Base-by-base conservation (phyloP, 2,329 filamentous ascomycete genomes). In the Huntiella omanensis region DNA sequence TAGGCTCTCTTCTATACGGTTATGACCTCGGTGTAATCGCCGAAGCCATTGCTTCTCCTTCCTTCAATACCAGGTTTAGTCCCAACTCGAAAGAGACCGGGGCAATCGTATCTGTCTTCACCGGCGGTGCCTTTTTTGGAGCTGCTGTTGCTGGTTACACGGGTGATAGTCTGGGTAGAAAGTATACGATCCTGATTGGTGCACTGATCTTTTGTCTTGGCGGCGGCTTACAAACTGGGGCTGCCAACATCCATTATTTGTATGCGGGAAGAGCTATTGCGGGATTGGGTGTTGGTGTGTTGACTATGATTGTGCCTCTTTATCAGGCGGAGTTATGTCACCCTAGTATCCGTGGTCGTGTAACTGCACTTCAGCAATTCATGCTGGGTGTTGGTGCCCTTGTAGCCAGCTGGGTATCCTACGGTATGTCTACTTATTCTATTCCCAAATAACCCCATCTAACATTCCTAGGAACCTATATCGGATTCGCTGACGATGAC, bases 241-340 rank as follows among this genome's bases (percentile, higher is more conserved):
- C 82, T 0, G 57, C 62, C 39, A 61, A 56, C 8, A 60, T 72
- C 16, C 55, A 62, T 3, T 85, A 77, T 55, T 67, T 88, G 15
- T 84, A 81, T 55, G 67, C 75, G 35, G 83, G 83, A 11, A 70
- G 83, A 33, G 71, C 71, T 52, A 65, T 87, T 43, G 78, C 80
- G 22, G 82, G 81, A 46, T 57, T 79, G 15, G 78, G 69, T 36
- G 67, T 72, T 48, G 60, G 66, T 45, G 59, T 63, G 49, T 49
- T 64, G 47, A 55, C 56, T 40, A 62, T 61, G 59, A 59, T 60
- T 7, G 58, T 64, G 46, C 61, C 82, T 2, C 60, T 87, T 0
- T 88, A 86, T 57, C 83, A 87, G 57, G 81, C 80, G 16, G 83
- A 91, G 56, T 69, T 88, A 17, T 77, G 79, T 3, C 83, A 88